A percentile compares a stretch with the other conserved stretches of the same genome.
These are phyloP conservation scores for Saprolegnia parasitica DNA, from an alignment of 352 stramenopile species.

Conservation along the genomic window DNA sequence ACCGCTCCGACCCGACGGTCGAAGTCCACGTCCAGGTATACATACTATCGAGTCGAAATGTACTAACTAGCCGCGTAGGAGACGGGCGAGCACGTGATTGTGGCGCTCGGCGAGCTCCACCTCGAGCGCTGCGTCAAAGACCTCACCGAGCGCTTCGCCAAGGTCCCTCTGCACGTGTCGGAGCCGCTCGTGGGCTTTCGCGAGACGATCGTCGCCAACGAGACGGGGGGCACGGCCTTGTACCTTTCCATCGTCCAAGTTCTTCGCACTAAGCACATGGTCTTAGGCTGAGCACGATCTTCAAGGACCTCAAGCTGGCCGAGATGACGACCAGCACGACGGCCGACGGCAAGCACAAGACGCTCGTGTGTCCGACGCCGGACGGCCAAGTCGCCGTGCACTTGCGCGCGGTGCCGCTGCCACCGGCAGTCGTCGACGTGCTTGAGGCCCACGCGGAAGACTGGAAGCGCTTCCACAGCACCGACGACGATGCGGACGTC, in stretches of 20 bases:
- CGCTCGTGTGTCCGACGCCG: slow-evolving; percentile 45
- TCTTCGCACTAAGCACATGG: neutral
- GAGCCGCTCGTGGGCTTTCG: slow-evolving; percentile 86
- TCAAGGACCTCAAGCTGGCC: slow-evolving; percentile 25
- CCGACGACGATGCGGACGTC: slow-evolving; percentile 27
- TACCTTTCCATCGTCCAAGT: neutral
- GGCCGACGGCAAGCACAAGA: slow-evolving; percentile 23
- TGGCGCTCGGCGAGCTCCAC: slow-evolving; percentile 88
- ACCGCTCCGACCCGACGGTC: slow-evolving; percentile 89
- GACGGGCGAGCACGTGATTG: slow-evolving; percentile 87
- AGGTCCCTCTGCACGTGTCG: slow-evolving; percentile 76
- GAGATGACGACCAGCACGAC: slow-evolving; percentile 14
- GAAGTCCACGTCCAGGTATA: slow-evolving; percentile 79
- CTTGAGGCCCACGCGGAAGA: slow-evolving; percentile 68
- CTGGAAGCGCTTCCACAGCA: slow-evolving; percentile 38
- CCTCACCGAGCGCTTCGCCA: slow-evolving; percentile 82
- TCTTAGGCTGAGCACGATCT: slow-evolving; percentile 19
- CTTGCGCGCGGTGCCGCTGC: slow-evolving; percentile 72
- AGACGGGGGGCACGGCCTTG: neutral
- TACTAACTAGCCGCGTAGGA: slow-evolving; percentile 33
- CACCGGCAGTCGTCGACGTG: slow-evolving; percentile 49
- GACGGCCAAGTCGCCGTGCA: slow-evolving; percentile 70
- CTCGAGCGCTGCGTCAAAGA: slow-evolving; percentile 90
- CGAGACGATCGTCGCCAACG: slow-evolving; percentile 71
- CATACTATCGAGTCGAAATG: slow-evolving; percentile 1